Evolutionary conservation across 2,329 filamentous ascomycete species (phyloP).

Genomic region (Neofusicoccum sp.): DNA sequence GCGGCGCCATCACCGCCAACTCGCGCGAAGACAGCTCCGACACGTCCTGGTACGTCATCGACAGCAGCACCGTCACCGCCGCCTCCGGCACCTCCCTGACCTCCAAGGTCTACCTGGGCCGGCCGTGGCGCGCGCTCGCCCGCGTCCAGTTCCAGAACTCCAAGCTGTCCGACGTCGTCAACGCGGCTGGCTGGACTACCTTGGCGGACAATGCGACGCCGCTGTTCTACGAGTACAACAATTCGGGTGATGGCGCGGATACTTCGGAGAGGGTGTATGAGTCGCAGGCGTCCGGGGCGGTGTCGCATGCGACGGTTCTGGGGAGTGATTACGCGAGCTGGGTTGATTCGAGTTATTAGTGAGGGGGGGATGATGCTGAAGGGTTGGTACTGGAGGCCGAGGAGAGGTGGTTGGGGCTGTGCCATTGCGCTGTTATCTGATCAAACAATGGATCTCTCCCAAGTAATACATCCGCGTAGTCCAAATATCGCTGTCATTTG

Average conservation of each 20-base stretch:
- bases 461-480: too few species aligned
- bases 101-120: constrained; percentile 48
- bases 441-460: too few species aligned
- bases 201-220: constrained; percentile 38
- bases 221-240: constrained; percentile 59
- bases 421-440: too few species aligned
- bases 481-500: too few species aligned
- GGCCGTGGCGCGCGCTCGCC: constrained; percentile 53
- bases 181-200: constrained; percentile 57
- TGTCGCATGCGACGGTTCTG: constrained; percentile 47
- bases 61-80: constrained; percentile 50
- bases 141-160: constrained; percentile 55
- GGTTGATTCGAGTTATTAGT: constrained; percentile 44
- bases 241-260: constrained; percentile 56
- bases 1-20: constrained; percentile 33
- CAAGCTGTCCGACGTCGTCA: constrained; percentile 55
- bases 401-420: too few species aligned
- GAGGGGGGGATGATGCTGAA: too few species aligned
- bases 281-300: constrained; percentile 38
- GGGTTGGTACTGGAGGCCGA: too few species aligned
- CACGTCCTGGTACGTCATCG: constrained; percentile 55
- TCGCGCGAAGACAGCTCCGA: constrained; percentile 32
- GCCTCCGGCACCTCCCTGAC: constrained; percentile 30
- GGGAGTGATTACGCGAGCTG: constrained; percentile 44
- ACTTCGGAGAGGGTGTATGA: constrained; percentile 51